Base-by-base conservation (phyloP, 2,329 filamentous ascomycete species). In the Helotiales sp. region DNA sequence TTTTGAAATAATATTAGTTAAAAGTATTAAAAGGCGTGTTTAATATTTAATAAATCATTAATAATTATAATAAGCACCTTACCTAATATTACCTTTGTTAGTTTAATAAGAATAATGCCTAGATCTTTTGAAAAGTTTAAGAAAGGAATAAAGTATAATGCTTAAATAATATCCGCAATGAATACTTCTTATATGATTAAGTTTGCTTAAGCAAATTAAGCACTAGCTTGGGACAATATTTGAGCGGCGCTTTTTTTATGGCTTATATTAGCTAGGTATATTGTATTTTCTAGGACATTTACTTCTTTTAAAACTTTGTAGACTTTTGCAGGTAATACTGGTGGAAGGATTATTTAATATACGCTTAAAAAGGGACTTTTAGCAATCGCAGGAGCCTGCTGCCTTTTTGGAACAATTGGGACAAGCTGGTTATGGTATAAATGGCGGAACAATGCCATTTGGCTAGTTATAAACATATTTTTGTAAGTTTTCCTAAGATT, bases 21-120 rank as follows among this genome's bases (percentile, higher is more conserved):
- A 59, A 32, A 40, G 17, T 50, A 59, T 64, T 59, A 64, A 64
- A 64, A 64, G 52, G 24, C 43, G 43, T 59, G 13, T 22, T 64
- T n/a, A 0, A 59, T 2, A 59, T 52, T 59, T 50, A 15, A 64
- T 59, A 52, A 28, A 50, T 64, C 20, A 20, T 20, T 40, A 64
- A 13, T n/a, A 52, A 64, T n/a, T 34, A 47, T 40, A 64, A 64
- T 64, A 40, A 59, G 37, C 22, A 20, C 26, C 5, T 64, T 26
- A 26, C 6, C 17, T 50, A 30, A 50, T 59, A 64, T 52, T 52
- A 59, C 2, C 28, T 54, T 7, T 10, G 26, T n/a, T 13, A 20
- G 2, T 43, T 45, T n/a, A 62, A 54, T 28, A 26, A 63, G 43
- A 63, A 57, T 13, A 17, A 63, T 63, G 34, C 61, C 61, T 30